phyloP scores from a whole-genome alignment of 2,329 filamentous ascomycete genomes.

The Colletotrichum limetticola region DNA sequence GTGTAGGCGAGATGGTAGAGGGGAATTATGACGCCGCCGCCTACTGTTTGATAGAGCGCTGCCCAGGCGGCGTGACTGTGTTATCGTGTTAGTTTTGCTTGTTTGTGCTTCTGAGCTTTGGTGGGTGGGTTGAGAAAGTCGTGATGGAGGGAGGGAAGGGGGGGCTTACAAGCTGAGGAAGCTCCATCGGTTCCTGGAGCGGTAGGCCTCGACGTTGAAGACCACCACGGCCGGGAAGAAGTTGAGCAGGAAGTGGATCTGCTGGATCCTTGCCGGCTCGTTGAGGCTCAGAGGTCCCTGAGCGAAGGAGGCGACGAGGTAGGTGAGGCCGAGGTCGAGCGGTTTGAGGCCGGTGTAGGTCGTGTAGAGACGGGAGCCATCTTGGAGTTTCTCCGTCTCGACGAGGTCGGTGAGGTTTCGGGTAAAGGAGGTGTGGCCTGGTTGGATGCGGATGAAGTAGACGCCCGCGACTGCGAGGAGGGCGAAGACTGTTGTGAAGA shows the following conservation, averaged over 20 bases:
- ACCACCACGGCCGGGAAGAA: not conserved
- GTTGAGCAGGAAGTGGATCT: not conserved
- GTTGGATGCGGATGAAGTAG: not conserved
- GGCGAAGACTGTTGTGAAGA: not conserved
- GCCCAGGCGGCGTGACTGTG: not conserved
- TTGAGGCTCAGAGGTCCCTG: not conserved
- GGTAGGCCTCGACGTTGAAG: not conserved
- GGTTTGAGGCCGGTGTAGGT: not conserved
- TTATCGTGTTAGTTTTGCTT: not conserved
- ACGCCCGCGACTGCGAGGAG: not conserved
- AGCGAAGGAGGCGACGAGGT: not conserved
- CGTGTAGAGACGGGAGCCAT: not conserved
- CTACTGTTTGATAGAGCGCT: not conserved
- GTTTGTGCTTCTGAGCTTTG: too few species aligned
- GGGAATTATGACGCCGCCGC: not conserved
- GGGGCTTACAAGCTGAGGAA: not conserved
- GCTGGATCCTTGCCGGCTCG: not conserved
- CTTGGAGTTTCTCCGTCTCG: not conserved
- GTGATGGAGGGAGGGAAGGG: too few species aligned
- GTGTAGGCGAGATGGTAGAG: not conserved
- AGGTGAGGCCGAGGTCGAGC: not conserved
- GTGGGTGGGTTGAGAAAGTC: too few species aligned
- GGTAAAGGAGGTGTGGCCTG: not conserved
- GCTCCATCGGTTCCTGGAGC: not conserved
- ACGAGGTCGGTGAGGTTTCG: not conserved